Conservation (phyloP, 2,329 filamentous ascomycete species). For the Meredithiella fracta region DNA sequence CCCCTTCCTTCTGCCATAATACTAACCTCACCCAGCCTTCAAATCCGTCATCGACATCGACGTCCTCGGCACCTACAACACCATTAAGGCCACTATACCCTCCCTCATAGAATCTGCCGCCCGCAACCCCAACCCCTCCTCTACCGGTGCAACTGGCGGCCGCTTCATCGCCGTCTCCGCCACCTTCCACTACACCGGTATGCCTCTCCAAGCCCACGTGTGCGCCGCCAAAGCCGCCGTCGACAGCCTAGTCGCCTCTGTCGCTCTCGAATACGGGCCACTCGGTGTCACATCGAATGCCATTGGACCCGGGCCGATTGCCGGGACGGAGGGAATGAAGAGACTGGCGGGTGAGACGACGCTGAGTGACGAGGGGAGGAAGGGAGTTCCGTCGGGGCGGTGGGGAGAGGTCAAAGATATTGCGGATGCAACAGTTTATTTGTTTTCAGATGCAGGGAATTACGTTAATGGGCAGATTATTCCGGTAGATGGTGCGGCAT, state of each 20-base stretch:
- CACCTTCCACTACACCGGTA: slow-evolving; percentile 77
- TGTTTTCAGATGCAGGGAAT: slow-evolving; percentile 73
- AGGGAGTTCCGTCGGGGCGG: slow-evolving; percentile 52
- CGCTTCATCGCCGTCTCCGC: slow-evolving; percentile 83
- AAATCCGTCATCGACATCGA: slow-evolving; percentile 94
- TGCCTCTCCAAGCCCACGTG: slow-evolving; percentile 78
- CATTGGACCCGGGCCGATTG: slow-evolving; percentile 75
- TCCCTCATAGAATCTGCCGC: slow-evolving; percentile 59
- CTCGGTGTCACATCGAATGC: slow-evolving; percentile 75
- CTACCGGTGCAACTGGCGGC: slow-evolving; percentile 54
- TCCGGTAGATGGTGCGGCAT: slow-evolving; percentile 51
- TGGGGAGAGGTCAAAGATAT: slow-evolving; percentile 74
- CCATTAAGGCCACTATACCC: slow-evolving; percentile 77
- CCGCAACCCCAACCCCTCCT: slow-evolving; percentile 34
- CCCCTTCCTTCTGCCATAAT: neutral
- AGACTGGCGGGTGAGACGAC: slow-evolving; percentile 32
- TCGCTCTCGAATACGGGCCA: slow-evolving; percentile 81
- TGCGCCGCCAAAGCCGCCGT: slow-evolving; percentile 80
- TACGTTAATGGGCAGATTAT: slow-evolving; percentile 73
- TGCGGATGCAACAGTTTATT: slow-evolving; percentile 75
- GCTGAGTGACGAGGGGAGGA: slow-evolving; percentile 12
- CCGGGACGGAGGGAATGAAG: slow-evolving; percentile 64
- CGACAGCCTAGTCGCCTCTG: slow-evolving; percentile 63
- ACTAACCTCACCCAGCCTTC: slow-evolving; percentile 41
- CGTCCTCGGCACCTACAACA: slow-evolving; percentile 84